phyloP scores from a whole-genome alignment of 129 eudicot species.

The Saposhnikovia divaricata region DNA sequence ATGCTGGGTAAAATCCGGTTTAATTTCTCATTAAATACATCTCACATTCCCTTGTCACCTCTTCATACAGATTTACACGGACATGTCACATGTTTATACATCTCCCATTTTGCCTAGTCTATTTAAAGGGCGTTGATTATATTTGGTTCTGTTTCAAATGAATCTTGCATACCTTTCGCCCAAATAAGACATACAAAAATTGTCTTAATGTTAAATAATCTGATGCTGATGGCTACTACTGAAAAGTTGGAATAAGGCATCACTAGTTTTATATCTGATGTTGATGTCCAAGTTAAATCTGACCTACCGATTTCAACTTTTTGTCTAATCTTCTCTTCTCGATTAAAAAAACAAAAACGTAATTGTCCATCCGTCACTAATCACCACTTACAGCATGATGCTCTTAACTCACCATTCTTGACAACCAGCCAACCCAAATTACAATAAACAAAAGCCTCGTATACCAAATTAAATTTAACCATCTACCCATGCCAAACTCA shows the following conservation, averaged over 20 bases:
- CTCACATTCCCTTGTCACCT: not conserved
- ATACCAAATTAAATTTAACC: not conserved
- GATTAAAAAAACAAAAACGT: not conserved
- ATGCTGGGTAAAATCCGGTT: too few relatives aligned
- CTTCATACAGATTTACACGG: too few relatives aligned
- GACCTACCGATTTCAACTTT: not conserved
- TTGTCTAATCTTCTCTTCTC: not conserved
- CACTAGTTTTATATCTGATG: not conserved
- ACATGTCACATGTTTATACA: not conserved
- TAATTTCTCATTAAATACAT: not conserved
- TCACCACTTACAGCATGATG: not conserved
- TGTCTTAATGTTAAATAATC: not conserved
- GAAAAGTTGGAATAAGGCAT: not conserved
- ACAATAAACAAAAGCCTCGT: not conserved
- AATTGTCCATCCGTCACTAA: not conserved
- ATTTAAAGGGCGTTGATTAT: not conserved
- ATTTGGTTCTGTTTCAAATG: too few relatives aligned
- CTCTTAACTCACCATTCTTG: not conserved
- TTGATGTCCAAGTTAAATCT: not conserved
- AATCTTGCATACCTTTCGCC: too few relatives aligned
- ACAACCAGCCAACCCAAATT: not conserved
- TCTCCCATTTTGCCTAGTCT: too few relatives aligned
- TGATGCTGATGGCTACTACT: not conserved
- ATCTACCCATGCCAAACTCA: not conserved
- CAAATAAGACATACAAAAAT: too few relatives aligned